Conservation (phyloP, 2,329 filamentous ascomycete species). For the Colletotrichum orbiculare region DNA sequence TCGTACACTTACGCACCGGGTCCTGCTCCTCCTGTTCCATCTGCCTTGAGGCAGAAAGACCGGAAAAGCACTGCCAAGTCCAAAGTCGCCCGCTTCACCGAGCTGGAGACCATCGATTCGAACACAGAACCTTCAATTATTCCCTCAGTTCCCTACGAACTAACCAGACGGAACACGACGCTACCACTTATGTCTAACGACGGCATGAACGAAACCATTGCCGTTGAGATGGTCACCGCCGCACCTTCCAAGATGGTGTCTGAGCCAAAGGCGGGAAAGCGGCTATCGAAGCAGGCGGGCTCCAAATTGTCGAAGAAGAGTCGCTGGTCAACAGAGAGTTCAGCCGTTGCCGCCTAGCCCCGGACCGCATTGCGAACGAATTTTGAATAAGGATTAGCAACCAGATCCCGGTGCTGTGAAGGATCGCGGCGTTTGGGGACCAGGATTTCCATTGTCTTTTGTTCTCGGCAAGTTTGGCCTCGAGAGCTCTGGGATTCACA, state of each 20-base stretch:
- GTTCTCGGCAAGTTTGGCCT: too few species aligned
- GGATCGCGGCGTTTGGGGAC: too few species aligned
- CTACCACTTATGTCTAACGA: slow-evolving; percentile 36
- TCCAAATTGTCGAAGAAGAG: slow-evolving; percentile 45
- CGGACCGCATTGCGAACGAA: background rate
- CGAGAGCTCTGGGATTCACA: too few species aligned
- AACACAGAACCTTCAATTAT: slow-evolving; percentile 35
- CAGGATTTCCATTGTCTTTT: too few species aligned
- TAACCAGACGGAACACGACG: slow-evolving; percentile 24
- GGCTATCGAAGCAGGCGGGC: slow-evolving; percentile 45
- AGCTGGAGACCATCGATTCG: slow-evolving; percentile 46
- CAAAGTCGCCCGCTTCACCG: slow-evolving; percentile 43
- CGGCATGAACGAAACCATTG: slow-evolving; percentile 38
- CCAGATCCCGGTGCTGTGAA: background rate
- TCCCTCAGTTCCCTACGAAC: slow-evolving; percentile 17
- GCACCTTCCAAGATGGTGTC: slow-evolving; percentile 17
- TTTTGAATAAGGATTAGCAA: background rate
- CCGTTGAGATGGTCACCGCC: slow-evolving; percentile 21
- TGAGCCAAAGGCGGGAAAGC: slow-evolving; percentile 39
- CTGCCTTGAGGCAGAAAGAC: slow-evolving; percentile 38
- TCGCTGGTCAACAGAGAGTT: slow-evolving; percentile 44
- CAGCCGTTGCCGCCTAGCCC: slow-evolving; percentile 43
- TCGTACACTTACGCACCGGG: slow-evolving; percentile 22
- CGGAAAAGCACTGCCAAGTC: slow-evolving; percentile 38
- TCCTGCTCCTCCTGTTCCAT: slow-evolving; percentile 9